Percentiles rank a stretch among this genome's conserved stretches.
phyloP scores from a whole-genome alignment of 495 filamentous ascomycete genomes.

The Aspergillus diversus region DNA sequence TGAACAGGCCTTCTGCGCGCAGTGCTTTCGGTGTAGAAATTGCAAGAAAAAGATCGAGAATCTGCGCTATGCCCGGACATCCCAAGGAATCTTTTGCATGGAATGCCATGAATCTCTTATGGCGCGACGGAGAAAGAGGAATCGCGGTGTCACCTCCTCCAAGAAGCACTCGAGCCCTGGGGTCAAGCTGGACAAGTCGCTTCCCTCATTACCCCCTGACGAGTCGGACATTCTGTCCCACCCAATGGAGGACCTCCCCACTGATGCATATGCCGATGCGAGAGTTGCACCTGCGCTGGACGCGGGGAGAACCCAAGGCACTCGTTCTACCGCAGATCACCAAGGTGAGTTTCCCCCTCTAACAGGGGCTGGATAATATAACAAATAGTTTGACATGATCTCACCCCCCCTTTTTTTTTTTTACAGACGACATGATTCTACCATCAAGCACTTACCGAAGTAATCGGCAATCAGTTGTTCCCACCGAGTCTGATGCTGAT shows the following conservation, averaged over 20 bases:
- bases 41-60: slow-evolving; percentile 99
- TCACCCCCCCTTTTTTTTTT: not conserved
- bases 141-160: slow-evolving; percentile 58
- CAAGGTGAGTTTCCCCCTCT: slow-evolving; percentile 27
- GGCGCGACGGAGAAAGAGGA: slow-evolving; percentile 91
- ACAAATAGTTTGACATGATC: too few relatives aligned
- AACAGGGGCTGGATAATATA: too few relatives aligned
- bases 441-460: slow-evolving; percentile 78
- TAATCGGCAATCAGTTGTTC: slow-evolving; percentile 69
- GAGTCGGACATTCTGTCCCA: slow-evolving; percentile 61
- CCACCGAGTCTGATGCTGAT: slow-evolving; percentile 62
- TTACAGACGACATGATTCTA: slow-evolving; percentile 62
- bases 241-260: slow-evolving; percentile 66
- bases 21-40: slow-evolving; percentile 95
- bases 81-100: slow-evolving; percentile 99
- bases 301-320: slow-evolving; percentile 28
- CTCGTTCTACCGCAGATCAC: slow-evolving; percentile 18
- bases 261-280: slow-evolving; percentile 67
- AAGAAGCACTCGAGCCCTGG: slow-evolving; percentile 56
- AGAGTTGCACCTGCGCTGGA: slow-evolving; percentile 42
- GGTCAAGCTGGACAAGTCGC: slow-evolving; percentile 87
- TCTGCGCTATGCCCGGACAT: slow-evolving; percentile 94
- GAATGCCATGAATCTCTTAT: slow-evolving; percentile 98
- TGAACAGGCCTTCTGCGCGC: slow-evolving; percentile 98
- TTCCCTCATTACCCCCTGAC: slow-evolving; percentile 85